Evolutionary conservation across 2,329 filamentous ascomycete species (phyloP), one percentile per base, ranked within the genome.

Genomic region (Curvularia hawaiiensis): DNA sequence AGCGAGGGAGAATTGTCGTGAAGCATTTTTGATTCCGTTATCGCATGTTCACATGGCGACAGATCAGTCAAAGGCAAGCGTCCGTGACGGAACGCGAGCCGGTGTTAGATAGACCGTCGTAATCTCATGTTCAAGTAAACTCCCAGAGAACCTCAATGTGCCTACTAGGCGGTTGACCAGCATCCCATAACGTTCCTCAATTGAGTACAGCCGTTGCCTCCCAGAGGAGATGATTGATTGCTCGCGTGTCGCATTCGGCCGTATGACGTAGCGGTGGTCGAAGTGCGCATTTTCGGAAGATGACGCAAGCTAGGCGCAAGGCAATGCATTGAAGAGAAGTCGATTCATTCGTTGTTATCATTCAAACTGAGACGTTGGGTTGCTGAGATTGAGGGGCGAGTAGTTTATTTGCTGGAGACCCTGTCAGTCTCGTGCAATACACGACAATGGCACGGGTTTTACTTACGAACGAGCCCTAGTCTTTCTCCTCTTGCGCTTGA

Each of bases 401-500:
- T 72, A 68, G 79, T 77, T 82, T 83, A 80, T 74, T 80, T 80
- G 78, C 78, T 80, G 64, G 8, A n/a, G 41, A 9, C 14, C 24
- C 16, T 61, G 61, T 67, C 54, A 69, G 65, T 48, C 12, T 31
- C n/a, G 12, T 22, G 12, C 11, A 39, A 22, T 16, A 22, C 31
- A 33, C 40, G 11, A 24, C 31, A 20, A 30, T 28, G 47, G 12
- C 31, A 12, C 41, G 41, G 56, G 30, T 40, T 64, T 22, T 9
- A 83, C 92, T 87, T 87, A 98, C 95, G 89, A 93, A 85, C 95
- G 85, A 77, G 94, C 95, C 82, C 95, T 89, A 85, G 95, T 97
- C 94, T 99, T 99, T 92, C 95, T 96, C 86, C 95, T 92, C 93
- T 99, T 99, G 81, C 93, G 90, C 90, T 98, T 98, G 83, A 99